Evolutionary conservation across 441 rosid species (phyloP).

Genomic region (Adansonia madagascariensis): DNA sequence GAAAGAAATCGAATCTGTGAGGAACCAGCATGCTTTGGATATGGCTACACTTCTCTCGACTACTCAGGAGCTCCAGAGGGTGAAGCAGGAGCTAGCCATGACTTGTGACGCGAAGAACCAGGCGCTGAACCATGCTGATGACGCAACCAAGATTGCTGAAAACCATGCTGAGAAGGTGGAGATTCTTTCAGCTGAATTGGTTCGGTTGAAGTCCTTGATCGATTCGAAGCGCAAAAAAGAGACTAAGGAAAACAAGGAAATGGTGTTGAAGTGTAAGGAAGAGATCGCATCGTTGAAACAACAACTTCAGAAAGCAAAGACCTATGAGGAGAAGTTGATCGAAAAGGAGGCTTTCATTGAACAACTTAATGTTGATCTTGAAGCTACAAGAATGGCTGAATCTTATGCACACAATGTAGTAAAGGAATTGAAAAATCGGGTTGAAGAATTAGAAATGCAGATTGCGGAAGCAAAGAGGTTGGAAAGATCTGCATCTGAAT

Average conservation of each 20-base stretch:
- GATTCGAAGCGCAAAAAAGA: conserved; percentile 66
- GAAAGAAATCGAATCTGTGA: conserved; percentile 72
- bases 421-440: conserved; percentile 64
- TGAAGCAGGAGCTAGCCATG: conserved; percentile 75
- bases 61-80: conserved; percentile 67
- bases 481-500: conserved; percentile 78
- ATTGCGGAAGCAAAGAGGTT: conserved; percentile 59
- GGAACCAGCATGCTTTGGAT: conserved; percentile 81
- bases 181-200: conserved; percentile 67
- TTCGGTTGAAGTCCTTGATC: conserved; percentile 59
- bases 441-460: conserved; percentile 62
- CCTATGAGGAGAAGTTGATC: conserved; percentile 50
- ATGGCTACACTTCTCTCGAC: conserved; percentile 74
- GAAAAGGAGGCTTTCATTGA: conserved; percentile 67
- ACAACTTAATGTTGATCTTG: conserved; percentile 76
- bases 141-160: conserved; percentile 87
- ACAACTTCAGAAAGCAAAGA: conserved; percentile 58
- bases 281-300: conserved; percentile 60
- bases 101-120: conserved; percentile 76
- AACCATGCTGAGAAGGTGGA: conserved; percentile 78
- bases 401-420: conserved; percentile 68
- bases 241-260: conserved; percentile 51
- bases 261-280: conserved; percentile 50
- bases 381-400: conserved; percentile 85
- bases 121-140: conserved; percentile 80